Evolutionary conservation across 2,329 filamentous ascomycete species (phyloP).

Genomic region (Aquanectria penicillioides): DNA sequence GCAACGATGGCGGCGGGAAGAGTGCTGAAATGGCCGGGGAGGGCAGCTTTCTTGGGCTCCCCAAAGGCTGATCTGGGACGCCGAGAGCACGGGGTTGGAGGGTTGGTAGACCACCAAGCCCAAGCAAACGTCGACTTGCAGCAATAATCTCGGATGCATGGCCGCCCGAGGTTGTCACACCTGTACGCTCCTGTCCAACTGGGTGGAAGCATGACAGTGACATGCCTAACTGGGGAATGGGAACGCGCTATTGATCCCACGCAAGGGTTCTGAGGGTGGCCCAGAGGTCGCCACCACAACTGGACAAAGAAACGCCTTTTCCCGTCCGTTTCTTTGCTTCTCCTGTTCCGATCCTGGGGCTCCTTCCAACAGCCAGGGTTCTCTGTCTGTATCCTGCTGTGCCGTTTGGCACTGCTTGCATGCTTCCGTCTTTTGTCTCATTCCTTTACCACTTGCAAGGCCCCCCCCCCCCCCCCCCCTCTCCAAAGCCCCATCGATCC

Average conservation of each 20-base stretch:
- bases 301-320: background rate
- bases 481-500: no score
- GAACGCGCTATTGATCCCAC: constrained; percentile 21
- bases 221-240: constrained; percentile 9
- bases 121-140: constrained; percentile 35
- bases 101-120: constrained; percentile 15
- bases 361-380: no score
- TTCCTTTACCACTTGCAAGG: background rate
- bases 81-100: constrained; percentile 29
- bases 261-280: background rate
- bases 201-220: constrained; percentile 11
- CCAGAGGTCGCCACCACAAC: background rate
- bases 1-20: constrained; percentile 23
- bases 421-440: background rate
- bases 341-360: background rate
- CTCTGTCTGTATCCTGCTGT: no score
- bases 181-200: constrained; percentile 18
- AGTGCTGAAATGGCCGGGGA: background rate
- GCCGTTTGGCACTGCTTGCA: no score
- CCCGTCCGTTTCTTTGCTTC: constrained; percentile 8
- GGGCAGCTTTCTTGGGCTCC: constrained; percentile 10
- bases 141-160: constrained; percentile 43
- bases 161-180: constrained; percentile 40
- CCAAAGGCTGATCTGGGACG: constrained; percentile 8
- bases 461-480: no score